Evolutionary conservation across 148 eudicot species (phyloP), one percentile per base, ranked within the genome.

Genomic region (Arctostaphylos glauca): DNA sequence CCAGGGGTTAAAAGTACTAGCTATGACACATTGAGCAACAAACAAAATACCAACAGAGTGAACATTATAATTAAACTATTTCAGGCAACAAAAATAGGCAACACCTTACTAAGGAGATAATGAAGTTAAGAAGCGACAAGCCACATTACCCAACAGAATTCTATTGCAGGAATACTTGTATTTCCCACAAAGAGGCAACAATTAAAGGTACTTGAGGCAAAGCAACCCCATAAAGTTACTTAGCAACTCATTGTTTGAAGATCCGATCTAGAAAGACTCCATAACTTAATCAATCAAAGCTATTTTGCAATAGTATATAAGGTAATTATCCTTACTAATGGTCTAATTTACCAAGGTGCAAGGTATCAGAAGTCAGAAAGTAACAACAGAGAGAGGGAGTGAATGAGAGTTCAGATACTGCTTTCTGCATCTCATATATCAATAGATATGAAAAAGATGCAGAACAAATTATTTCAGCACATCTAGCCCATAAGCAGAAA

Each of bases 1-100:
- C 41, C 75, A 43, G 46, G 67, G 67, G 67, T 41, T 25, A 66
- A 66, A 64, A 66, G 71, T 66, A 25, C 16, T 25, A 66, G 43
- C 43, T n/a, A 14, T 23, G 71, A 23, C 21, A 64, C 71, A 64
- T 75, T 3, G 9, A 49, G 23, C 58, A 76, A 23, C 46, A 76
- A 76, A 4, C 6, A 74, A 71, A 74, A 48, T 12, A 38, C 46
- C 46, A 43, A 70, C 54, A 47, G 3, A 48, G 43, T 21, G 56
- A n/a, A 5, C 56, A 74, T 13, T 14, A 49, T 47, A 49, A 46
- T 47, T 49, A 74, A 50, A 52, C 55, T 76, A 76, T 23, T 50
- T 12, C 23, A 18, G 53, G 50, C 76, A 72, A 70, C 76, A 72
- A n/a, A n/a, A n/a, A n/a, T n/a, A 16, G 52, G 50, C 76, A 72